Conservation (phyloP, 2,329 filamentous ascomycete species). For the Myriosclerotinia scirpicola region DNA sequence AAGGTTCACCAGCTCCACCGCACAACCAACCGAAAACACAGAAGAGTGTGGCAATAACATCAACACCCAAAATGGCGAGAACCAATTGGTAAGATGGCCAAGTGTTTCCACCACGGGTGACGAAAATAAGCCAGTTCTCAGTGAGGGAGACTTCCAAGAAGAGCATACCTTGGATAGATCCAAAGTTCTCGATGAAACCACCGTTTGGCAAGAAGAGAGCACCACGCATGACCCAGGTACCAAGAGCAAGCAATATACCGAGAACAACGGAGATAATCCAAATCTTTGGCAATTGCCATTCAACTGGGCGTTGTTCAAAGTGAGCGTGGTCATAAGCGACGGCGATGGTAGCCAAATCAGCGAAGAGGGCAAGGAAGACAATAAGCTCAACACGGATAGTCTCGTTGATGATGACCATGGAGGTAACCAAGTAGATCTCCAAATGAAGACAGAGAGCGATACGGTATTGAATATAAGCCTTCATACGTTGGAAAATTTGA, state of each 20-base stretch:
- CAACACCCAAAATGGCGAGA: slow-evolving; percentile 68
- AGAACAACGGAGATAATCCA: slow-evolving; percentile 73
- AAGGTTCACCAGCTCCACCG: slow-evolving; percentile 46
- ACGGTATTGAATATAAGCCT: slow-evolving; percentile 93
- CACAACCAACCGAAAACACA: slow-evolving; percentile 73
- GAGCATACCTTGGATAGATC: slow-evolving; percentile 71
- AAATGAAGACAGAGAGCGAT: slow-evolving; percentile 89
- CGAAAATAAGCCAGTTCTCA: slow-evolving; percentile 79
- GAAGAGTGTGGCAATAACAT: slow-evolving; percentile 71
- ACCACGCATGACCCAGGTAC: slow-evolving; percentile 72
- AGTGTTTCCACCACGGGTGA: slow-evolving; percentile 70
- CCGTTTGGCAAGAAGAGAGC: slow-evolving; percentile 67
- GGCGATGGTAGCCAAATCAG: slow-evolving; percentile 75
- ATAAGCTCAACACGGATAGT: slow-evolving; percentile 70
- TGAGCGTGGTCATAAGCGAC: slow-evolving; percentile 79
- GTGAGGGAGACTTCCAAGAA: slow-evolving; percentile 73
- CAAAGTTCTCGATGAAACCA: slow-evolving; percentile 73
- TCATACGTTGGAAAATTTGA: slow-evolving; percentile 97
- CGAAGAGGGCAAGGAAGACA: slow-evolving; percentile 77
- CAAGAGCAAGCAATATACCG: slow-evolving; percentile 65
- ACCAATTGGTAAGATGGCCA: slow-evolving; percentile 75
- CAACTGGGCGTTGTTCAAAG: slow-evolving; percentile 71
- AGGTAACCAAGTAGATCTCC: slow-evolving; percentile 76
- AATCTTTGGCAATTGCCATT: slow-evolving; percentile 80
- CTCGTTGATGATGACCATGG: slow-evolving; percentile 79